Percentiles rank a stretch among this genome's conserved stretches.
Conservation (phyloP, 2,329 filamentous ascomycete genomes). For the Xylaria sp. region DNA sequence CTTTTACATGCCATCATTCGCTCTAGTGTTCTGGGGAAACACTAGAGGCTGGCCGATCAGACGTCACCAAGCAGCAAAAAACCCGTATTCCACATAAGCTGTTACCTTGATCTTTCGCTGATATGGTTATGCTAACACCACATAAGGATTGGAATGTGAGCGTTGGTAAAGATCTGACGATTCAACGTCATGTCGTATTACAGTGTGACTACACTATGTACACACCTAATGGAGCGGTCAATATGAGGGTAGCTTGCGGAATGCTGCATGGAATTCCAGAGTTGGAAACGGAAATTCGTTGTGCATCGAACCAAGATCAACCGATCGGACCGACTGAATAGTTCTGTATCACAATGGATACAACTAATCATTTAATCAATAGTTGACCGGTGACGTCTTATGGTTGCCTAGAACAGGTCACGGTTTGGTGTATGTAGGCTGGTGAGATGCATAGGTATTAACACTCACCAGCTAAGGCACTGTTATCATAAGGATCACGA, state of each 20-base stretch:
- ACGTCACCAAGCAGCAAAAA: slow-evolving; percentile 9
- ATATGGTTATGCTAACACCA: slow-evolving; percentile 8
- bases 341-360: slow-evolving; percentile 10
- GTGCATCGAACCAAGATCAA: slow-evolving; percentile 2
- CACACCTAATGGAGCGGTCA: slow-evolving; percentile 5
- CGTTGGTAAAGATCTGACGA: neutral
- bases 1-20: slow-evolving; percentile 24
- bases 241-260: slow-evolving; percentile 7
- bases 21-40: slow-evolving; percentile 10
- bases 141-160: neutral
- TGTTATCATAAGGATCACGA: neutral
- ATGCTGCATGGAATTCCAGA: neutral
- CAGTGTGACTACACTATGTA: neutral
- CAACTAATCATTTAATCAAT: neutral
- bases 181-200: neutral
- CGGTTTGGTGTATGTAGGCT: neutral
- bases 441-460: neutral
- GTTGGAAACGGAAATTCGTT: neutral
- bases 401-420: neutral
- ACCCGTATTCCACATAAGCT: slow-evolving; percentile 5
- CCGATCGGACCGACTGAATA: slow-evolving; percentile 21
- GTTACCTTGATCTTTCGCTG: neutral
- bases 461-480: neutral
- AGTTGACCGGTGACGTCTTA: neutral
- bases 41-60: slow-evolving; percentile 19